phyloP scores from a whole-genome alignment of 257 asterid species.

The Fraxinus quadrangulata region DNA sequence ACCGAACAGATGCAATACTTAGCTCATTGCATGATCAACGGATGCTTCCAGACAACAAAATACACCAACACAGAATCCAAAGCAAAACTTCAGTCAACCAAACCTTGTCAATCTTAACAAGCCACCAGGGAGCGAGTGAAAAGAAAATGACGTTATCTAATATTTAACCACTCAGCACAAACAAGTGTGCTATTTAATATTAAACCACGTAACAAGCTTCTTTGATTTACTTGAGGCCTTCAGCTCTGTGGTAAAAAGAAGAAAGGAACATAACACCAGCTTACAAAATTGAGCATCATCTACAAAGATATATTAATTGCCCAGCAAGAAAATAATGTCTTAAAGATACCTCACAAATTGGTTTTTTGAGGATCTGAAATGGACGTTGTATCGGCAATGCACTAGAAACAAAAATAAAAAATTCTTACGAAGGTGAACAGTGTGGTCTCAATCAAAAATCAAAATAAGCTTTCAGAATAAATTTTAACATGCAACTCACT shows the following conservation, averaged over 20 bases:
- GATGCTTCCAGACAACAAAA: constrained; percentile 28
- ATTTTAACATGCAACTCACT: constrained; percentile 47
- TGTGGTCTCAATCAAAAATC: constrained; percentile 33
- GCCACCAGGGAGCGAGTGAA: constrained; percentile 23
- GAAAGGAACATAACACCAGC: constrained; percentile 7
- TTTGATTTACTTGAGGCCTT: constrained; percentile 37
- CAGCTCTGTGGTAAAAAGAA: constrained; percentile 33
- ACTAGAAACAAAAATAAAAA: constrained; percentile 39
- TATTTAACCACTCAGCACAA: constrained; percentile 29
- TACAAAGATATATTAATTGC: constrained; percentile 15
- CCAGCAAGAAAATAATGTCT: constrained; percentile 6
- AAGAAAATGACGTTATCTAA: constrained; percentile 9
- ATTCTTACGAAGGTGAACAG: constrained; percentile 28
- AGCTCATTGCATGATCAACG: constrained; percentile 38
- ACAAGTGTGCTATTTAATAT: constrained; percentile 35
- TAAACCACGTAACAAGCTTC: constrained; percentile 35
- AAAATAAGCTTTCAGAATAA: constrained; percentile 25
- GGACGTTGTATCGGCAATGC: constrained; percentile 42
- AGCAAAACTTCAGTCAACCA: constrained; percentile 39
- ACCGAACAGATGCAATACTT: constrained; percentile 30
- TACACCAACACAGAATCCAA: constrained; percentile 21
- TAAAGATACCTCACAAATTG: constrained; percentile 51
- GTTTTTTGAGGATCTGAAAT: constrained; percentile 39
- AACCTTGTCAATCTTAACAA: constrained; percentile 34
- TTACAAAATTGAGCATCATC: constrained; percentile 18